Conservation (phyloP, 805 yeast genomes). For the Deakozyma indianensis region DNA sequence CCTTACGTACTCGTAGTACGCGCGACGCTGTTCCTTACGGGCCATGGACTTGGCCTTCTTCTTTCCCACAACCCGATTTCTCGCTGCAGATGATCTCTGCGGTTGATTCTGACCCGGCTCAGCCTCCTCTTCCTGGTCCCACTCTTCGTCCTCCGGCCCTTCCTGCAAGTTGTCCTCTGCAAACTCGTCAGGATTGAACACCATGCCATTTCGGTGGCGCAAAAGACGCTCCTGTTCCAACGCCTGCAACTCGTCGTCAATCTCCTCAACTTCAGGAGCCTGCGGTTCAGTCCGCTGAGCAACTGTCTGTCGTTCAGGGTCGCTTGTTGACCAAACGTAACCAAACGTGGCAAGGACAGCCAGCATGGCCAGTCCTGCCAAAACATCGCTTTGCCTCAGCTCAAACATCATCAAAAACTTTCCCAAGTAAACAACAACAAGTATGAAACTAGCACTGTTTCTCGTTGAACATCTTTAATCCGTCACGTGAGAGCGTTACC, state of each 20-base stretch:
- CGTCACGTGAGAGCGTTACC: not conserved
- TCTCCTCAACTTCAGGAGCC: not conserved
- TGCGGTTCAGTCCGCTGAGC: not conserved
- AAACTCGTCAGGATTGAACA: not conserved
- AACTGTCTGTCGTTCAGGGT: not conserved
- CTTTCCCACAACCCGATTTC: conserved; percentile 14
- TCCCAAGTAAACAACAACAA: too few species aligned
- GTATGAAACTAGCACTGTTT: not conserved
- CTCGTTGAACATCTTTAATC: not conserved
- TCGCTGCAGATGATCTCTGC: not conserved
- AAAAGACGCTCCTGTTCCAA: not conserved
- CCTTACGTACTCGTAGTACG: conserved; percentile 20
- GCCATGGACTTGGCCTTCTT: conserved; percentile 22
- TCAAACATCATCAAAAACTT: not conserved
- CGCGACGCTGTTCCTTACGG: conserved; percentile 18
- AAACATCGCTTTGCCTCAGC: not conserved
- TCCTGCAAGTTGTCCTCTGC: not conserved
- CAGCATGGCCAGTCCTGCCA: not conserved
- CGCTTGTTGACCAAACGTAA: not conserved
- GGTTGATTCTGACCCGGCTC: not conserved
- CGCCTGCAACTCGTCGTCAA: not conserved
- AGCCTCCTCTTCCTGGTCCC: not conserved
- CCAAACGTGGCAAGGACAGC: not conserved
- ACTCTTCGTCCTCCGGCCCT: not conserved
- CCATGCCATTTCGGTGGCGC: not conserved